phyloP scores from a whole-genome alignment of 345 rosid species.

The Orychophragmus violaceus region DNA sequence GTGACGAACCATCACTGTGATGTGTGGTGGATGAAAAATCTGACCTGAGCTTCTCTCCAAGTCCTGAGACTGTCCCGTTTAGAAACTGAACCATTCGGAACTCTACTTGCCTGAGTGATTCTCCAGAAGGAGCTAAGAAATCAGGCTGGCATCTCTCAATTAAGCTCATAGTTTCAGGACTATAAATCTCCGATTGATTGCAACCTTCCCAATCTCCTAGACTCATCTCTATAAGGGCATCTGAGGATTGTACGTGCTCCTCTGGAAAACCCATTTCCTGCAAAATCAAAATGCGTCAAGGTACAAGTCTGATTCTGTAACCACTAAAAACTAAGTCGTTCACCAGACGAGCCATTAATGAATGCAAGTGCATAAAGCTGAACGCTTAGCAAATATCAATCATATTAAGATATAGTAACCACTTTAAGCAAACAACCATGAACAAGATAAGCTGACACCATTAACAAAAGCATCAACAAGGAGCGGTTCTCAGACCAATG shows the following conservation, averaged over 20 bases:
- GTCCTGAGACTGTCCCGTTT: slow-evolving; percentile 49
- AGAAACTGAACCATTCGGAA: slow-evolving; percentile 87
- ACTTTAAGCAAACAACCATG: not conserved
- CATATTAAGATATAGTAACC: not conserved
- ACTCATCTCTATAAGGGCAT: slow-evolving; percentile 69
- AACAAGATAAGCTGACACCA: not conserved
- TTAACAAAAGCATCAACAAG: not conserved
- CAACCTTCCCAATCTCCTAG: slow-evolving; percentile 88
- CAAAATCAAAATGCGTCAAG: slow-evolving; percentile 23
- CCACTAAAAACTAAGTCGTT: not conserved
- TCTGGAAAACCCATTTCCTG: slow-evolving; percentile 79
- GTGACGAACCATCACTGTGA: slow-evolving; percentile 43
- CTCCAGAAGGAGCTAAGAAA: slow-evolving; percentile 83
- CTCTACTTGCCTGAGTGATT: slow-evolving; percentile 90
- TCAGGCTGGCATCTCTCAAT: slow-evolving; percentile 81
- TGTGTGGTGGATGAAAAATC: slow-evolving; percentile 36
- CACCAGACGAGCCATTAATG: not conserved
- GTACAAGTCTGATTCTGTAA: not conserved
- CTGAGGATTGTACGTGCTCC: slow-evolving; percentile 64
- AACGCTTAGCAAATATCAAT: not conserved
- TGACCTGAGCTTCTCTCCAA: slow-evolving; percentile 60
- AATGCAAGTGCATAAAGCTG: not conserved
- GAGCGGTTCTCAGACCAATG: not conserved
- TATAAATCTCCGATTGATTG: slow-evolving; percentile 51
- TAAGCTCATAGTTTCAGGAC: slow-evolving; percentile 50